Conservation (phyloP, 148 eudicot species). For the Cornus kousa region DNA sequence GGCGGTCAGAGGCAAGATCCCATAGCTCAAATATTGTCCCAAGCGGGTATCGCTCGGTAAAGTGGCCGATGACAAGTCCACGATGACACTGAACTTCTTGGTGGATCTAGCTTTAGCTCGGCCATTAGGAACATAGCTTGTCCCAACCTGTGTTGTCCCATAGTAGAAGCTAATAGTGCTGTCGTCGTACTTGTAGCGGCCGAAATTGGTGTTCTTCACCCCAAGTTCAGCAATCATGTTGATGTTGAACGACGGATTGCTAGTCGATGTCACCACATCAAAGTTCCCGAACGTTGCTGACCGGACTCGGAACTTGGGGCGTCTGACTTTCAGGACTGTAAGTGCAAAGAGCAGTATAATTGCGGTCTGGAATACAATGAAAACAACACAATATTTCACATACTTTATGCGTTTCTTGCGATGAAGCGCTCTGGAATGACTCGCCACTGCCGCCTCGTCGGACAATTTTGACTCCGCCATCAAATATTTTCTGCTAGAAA, state of each 20-base stretch:
- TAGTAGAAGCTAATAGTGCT: conserved; percentile 3
- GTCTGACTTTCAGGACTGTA: conserved; percentile 9
- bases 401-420: conserved; percentile 10
- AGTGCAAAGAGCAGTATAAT: conserved; percentile 4
- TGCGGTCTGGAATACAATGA: conserved; percentile 2
- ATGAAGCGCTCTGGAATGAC: background rate
- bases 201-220: conserved; percentile 13
- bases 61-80: conserved; percentile 2
- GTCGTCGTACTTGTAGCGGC: background rate
- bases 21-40: conserved; percentile 1
- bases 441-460: background rate
- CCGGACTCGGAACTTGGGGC: conserved; percentile 13
- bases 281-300: conserved; percentile 3
- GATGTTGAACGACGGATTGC: conserved; percentile 3
- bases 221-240: conserved; percentile 10
- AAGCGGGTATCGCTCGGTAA: background rate
- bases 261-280: background rate
- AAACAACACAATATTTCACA: background rate
- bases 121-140: background rate
- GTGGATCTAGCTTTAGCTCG: conserved; percentile 8
- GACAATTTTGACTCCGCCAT: background rate
- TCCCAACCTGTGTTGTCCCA: background rate
- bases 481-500: too few species aligned
- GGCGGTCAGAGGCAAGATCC: conserved; percentile 17
- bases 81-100: conserved; percentile 2